These are phyloP conservation scores for Taphrina wiesneri DNA, from an alignment of 1,139 yeast genomes.

Conservation along the genomic window DNA sequence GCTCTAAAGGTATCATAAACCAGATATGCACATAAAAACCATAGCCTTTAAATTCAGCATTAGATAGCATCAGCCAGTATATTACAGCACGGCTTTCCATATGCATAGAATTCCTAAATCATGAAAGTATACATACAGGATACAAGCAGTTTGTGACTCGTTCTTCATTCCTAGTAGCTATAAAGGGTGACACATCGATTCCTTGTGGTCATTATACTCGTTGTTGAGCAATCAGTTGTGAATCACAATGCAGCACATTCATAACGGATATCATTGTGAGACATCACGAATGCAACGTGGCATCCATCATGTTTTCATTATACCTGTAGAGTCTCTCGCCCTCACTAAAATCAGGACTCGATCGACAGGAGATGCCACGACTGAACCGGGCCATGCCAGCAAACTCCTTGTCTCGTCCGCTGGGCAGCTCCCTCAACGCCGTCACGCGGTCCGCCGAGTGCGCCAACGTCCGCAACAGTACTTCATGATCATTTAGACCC, in stretches of 20 bases:
- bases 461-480: slow-evolving; percentile 7
- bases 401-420: slow-evolving; percentile 24
- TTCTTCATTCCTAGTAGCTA: no score
- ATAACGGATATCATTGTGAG: not conserved
- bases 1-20: not conserved
- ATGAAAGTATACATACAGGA: not conserved
- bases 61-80: not conserved
- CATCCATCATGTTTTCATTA: slow-evolving; percentile 14
- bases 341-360: not conserved
- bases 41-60: not conserved
- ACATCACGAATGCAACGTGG: slow-evolving; percentile 3
- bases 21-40: not conserved
- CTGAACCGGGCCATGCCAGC: slow-evolving; percentile 29
- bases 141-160: no score
- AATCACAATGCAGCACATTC: not conserved
- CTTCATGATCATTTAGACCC: slow-evolving; percentile 6
- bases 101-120: not conserved
- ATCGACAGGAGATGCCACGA: slow-evolving; percentile 1
- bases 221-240: no score
- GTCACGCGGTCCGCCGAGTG: slow-evolving; percentile 24
- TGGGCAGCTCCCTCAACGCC: slow-evolving; percentile 15
- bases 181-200: no score
- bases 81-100: not conserved
- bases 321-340: slow-evolving; percentile 26
- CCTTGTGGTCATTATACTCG: no score